A percentile compares a stretch with the other conserved stretches of the same genome.
Conservation (phyloP, 2,329 filamentous ascomycete species). For the Apiospora kogelbergensis region DNA sequence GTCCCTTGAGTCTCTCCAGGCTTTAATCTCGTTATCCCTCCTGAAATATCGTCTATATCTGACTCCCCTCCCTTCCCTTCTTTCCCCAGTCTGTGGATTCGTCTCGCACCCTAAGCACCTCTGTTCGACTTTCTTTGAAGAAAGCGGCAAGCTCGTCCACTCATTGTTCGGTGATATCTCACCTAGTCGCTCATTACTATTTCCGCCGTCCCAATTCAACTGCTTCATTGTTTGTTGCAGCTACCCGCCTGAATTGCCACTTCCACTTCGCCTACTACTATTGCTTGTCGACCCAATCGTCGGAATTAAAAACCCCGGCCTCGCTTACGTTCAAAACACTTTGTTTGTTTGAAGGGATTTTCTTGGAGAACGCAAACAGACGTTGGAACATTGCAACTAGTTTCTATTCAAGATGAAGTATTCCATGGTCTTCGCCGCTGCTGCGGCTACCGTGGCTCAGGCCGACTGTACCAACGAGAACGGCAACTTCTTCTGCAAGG, state of each 20-base stretch:
- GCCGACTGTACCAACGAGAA: conserved; percentile 33
- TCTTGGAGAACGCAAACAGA: background rate
- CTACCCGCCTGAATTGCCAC: conserved; percentile 4
- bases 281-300: background rate
- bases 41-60: background rate
- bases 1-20: background rate
- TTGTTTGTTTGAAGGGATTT: background rate
- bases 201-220: background rate
- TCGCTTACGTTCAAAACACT: background rate
- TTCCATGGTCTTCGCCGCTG: conserved; percentile 13
- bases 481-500: conserved; percentile 67
- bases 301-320: background rate
- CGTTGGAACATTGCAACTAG: background rate
- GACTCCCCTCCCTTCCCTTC: conserved; percentile 1
- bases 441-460: conserved; percentile 14
- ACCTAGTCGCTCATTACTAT: conserved; percentile 31
- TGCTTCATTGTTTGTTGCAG: conserved; percentile 13
- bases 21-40: conserved; percentile 6
- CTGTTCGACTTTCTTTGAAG: conserved; percentile 23
- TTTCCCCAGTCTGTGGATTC: conserved; percentile 3
- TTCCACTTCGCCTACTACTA: background rate
- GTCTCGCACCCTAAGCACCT: background rate
- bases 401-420: conserved; percentile 17
- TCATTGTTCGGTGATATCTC: conserved; percentile 32
- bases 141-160: conserved; percentile 26